Conservation (phyloP, 225 moss, liverwort and hornwort genomes). For the Marchantia polymorpha region DNA sequence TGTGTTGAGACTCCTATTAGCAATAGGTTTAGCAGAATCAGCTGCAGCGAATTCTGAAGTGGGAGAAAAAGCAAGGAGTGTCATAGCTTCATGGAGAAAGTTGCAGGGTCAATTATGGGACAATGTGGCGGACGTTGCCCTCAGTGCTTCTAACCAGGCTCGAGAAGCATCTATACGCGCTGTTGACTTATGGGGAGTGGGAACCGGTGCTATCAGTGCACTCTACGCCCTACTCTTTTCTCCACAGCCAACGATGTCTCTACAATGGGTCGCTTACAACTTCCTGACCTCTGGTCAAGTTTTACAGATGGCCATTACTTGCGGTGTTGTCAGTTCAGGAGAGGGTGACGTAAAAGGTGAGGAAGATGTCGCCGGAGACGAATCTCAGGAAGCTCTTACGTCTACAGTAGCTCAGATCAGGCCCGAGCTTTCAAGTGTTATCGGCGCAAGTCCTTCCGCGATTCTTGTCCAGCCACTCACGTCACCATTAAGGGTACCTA, state of each 20-base stretch:
- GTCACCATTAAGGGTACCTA: slow-evolving; percentile 59
- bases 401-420: slow-evolving; percentile 61
- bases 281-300: slow-evolving; percentile 71
- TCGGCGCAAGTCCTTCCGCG: slow-evolving; percentile 45
- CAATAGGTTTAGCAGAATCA: slow-evolving; percentile 80
- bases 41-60: slow-evolving; percentile 51
- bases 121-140: slow-evolving; percentile 59
- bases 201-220: slow-evolving; percentile 76
- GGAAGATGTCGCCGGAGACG: slow-evolving; percentile 54
- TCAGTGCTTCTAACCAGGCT: slow-evolving; percentile 66
- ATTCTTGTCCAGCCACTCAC: slow-evolving; percentile 61
- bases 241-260: slow-evolving; percentile 58
- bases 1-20: slow-evolving; percentile 70
- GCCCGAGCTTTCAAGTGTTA: slow-evolving; percentile 67
- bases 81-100: slow-evolving; percentile 51
- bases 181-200: slow-evolving; percentile 94
- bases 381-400: slow-evolving; percentile 34
- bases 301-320: slow-evolving; percentile 61
- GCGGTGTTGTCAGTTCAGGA: slow-evolving; percentile 45
- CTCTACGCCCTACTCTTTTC: slow-evolving; percentile 87
- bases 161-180: slow-evolving; percentile 87
- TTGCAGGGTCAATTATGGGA: slow-evolving; percentile 71
- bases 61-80: slow-evolving; percentile 43
- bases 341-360: slow-evolving; percentile 37
- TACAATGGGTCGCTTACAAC: slow-evolving; percentile 79